Base-by-base conservation (phyloP, 2,329 filamentous ascomycete species). In the Epichloe glyceriae region DNA sequence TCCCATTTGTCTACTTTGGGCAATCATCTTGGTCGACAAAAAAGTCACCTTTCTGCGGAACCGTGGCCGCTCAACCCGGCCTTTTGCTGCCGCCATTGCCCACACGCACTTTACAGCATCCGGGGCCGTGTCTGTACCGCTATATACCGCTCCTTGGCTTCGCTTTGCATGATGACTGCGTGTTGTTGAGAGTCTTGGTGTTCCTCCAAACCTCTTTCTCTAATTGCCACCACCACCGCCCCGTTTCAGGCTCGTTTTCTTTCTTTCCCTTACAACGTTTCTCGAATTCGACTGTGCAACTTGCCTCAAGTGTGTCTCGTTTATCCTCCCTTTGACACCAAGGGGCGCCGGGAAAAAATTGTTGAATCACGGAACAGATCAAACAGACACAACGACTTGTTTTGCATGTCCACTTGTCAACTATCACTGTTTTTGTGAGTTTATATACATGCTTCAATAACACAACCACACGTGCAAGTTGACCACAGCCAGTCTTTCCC, bases 171-270 rank as follows among this genome's bases (percentile, higher is more conserved):
- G 49, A 43, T 37, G 17, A 14, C 38, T 34, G 17, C 15, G 30
- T 47, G 43, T 47, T 43, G 26, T 44, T 34, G 44, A 42, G 35
- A 22, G 26, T 41, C 49, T 48, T 49, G 50, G 46, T 38, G 41
- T 33, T 45, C 43, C 26, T 47, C 49, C 38, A 47, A 26, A 47
- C 44, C 37, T 38, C 37, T 19, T 11, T 40, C 40, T 40, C 30
- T 47, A 37, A 47, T 49, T 42, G 48, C 50, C 50, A 51, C 47
- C 50, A 52, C 47, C 48, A 45, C 53, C 53, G 49, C 50, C 50
- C 46, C 48, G 30, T 41, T 38, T 41, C 50, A 40, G 22, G 22
- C 46, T 46, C 22, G 20, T n/a, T 20, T 30, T 30, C 30, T 37
- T n/a, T 11, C 19, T 47, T 30, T 26, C 37, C 45, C 39, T 26